Evolutionary conservation across 108 stramenopile species (phyloP).

Genomic region (Skeletonema costatum): DNA sequence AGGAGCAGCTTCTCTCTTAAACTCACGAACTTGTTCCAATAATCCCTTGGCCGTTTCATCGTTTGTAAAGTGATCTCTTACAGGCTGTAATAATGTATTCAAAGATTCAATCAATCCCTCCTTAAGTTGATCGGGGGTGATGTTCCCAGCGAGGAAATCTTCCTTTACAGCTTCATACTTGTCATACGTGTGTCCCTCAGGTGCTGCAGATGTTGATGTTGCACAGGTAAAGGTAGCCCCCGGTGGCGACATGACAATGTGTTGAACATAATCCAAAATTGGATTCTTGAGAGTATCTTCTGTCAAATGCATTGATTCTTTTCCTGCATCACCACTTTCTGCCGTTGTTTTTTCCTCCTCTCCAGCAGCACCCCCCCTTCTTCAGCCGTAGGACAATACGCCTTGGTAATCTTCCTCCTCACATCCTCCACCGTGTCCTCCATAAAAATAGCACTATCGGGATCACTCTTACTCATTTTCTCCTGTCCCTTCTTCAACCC

Average conservation of each 20-base stretch:
- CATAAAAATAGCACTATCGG: conserved; percentile 99
- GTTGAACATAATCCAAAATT: conserved; percentile 58
- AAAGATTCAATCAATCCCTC: conserved; percentile 83
- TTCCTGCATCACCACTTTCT: conserved; percentile 67
- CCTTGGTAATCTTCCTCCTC: conserved; percentile 87
- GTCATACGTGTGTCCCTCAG: conserved; percentile 41
- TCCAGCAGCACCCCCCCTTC: conserved; percentile 29
- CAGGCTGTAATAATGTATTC: conserved; percentile 94
- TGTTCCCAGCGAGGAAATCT: conserved; percentile 81
- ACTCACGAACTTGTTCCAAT: conserved; percentile 87
- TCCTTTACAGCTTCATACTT: conserved; percentile 81
- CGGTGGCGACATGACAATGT: conserved; percentile 93
- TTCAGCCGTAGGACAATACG: conserved; percentile 86
- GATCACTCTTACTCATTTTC: conserved; percentile 99
- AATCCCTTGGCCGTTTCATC: conserved; percentile 89
- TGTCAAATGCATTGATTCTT: conserved; percentile 85
- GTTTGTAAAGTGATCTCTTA: conserved; percentile 92
- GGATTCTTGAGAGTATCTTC: conserved; percentile 92
- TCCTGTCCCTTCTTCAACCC: conserved; percentile 99
- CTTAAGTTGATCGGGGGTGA: conserved; percentile 78
- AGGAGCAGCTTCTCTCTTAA: conserved; percentile 57
- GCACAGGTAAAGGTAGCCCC: conserved; percentile 46
- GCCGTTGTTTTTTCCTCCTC: background rate
- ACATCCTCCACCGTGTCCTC: conserved; percentile 96
- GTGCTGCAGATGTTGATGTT: conserved; percentile 17